Evolutionary conservation across 495 filamentous ascomycete species (phyloP), one percentile per base, ranked within the genome.

Genomic region (Bombardia bombarda): DNA sequence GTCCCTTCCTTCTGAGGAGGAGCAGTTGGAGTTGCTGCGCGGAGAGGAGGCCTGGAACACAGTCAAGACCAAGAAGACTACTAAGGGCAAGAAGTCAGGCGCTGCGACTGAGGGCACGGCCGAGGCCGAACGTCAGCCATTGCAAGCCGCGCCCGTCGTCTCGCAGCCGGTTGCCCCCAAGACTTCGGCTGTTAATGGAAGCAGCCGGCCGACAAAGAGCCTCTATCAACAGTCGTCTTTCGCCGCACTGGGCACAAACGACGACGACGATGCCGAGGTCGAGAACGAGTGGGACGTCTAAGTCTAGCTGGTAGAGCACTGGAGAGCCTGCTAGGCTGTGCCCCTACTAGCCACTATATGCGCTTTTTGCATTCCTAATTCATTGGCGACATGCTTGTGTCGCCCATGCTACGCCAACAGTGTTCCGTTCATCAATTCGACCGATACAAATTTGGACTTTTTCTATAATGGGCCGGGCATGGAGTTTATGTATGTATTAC

Each of bases 1-100:
- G 33, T 72, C 72, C 42, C 69, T 84, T 32, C 84, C 82, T 4
- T 86, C 86, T 0, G 87, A 93, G 63, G 87, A 95, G 56, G 87
- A 92, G 62, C 87, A 93, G 66, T 65, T 92, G 64, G 74, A 28
- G 59, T 67, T 83, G 49, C 66, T 86, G 22, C 74, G 65, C 22
- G 74, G 75, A 32, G 67, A 79, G 51, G 77, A 82, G 42, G 77
- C 76, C 24, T 89, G 86, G 84, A 86, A 69, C 45, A 87, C 84
- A 17, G 84, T 90, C 38, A 71, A 75, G 38, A 84, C 78, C 47
- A 90, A 90, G 63, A 90, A 90, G 60, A 28, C 56, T 0, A 43
- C 23, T 33, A 66, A 63, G 59, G 56, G 58, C 37, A 71, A 70
- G 63, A 74, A 65, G 64, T 60, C 61, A 45, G 58, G 60, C 22